Base-by-base conservation (phyloP, 2,329 filamentous ascomycete species). In the Sclerotinia nivalis region DNA sequence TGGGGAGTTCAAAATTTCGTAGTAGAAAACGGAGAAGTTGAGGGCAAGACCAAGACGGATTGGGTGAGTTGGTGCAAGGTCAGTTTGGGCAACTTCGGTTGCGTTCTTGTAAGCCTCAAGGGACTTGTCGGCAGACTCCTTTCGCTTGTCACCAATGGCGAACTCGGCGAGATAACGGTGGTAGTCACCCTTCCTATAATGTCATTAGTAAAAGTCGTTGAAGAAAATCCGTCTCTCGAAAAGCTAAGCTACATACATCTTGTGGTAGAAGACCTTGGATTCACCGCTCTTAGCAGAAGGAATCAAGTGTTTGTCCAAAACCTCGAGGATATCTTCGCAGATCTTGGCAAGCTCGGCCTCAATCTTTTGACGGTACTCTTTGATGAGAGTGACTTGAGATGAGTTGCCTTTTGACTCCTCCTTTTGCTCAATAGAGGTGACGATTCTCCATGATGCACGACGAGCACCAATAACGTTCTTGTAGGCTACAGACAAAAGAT, bases 201-300 rank as follows among this genome's bases (percentile, higher is more conserved):
- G 66, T 45, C 28, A 54, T 70, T 68, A 75, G 72, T 54, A 37
- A 34, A 2, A 50, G 45, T 15, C 6, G 25, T 25, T 8, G 9
- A 18, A 37, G 7, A 9, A 37, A 20, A 15, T 49, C 28, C 10
- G 4, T n/a, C 25, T 6, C 13, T n/a, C 37, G 9, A 25, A 31
- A 37, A 56, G 65, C 64, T 9, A 60, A 52, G 69, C 43, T 71
- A 81, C 88, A 77, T 83, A 96, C 93, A 98, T 98, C 91, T 98
- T 98, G 91, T 98, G 94, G 87, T 97, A 97, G 86, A 98, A 98
- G 78, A 98, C 95, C 90, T 97, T 97, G 79, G 93, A 97, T 87
- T 98, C 95, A 84, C 94, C 95, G 79, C 89, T 93, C 87, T 96
- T 91, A 77, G 95, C 95, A 78, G 92, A 96, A 78, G 93, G 92